A percentile compares a stretch with the other conserved stretches of the same genome.
These are phyloP conservation scores for Penicillium olsonii DNA, from an alignment of 2,329 filamentous ascomycete genomes.

Conservation along the genomic window DNA sequence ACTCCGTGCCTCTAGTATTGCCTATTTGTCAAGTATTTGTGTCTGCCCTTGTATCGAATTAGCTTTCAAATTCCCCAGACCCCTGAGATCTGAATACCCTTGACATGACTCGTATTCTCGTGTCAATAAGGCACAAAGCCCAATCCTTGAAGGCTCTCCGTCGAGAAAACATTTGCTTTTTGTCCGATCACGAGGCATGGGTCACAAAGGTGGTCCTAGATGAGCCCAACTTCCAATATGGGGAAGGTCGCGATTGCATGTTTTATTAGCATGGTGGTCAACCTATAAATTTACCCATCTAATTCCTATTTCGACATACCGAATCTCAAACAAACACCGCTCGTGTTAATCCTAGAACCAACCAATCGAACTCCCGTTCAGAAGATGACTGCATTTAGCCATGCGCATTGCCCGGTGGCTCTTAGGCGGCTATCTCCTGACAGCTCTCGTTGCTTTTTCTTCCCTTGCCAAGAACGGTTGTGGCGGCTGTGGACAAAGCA, in stretches of 20 bases:
- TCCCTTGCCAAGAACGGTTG: constrained; percentile 10
- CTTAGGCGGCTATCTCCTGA: constrained; percentile 23
- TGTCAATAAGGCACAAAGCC: constrained; percentile 18
- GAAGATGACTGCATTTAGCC: constrained; percentile 6
- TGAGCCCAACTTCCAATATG: too few species aligned
- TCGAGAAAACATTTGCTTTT: neutral
- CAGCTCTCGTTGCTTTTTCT: constrained; percentile 18
- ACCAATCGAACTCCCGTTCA: constrained; percentile 3
- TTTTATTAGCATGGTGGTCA: too few species aligned
- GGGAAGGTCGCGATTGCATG: too few species aligned
- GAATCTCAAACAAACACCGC: too few species aligned
- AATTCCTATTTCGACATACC: too few species aligned
- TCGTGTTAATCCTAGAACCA: neutral
- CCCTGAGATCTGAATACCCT: constrained; percentile 34
- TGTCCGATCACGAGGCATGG: neutral
- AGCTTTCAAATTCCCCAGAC: neutral
- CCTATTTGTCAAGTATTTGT: too few species aligned
- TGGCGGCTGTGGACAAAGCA: constrained; percentile 21
- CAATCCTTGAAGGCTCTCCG: neutral
- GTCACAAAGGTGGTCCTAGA: too few species aligned
- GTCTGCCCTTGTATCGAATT: neutral
- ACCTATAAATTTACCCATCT: too few species aligned
- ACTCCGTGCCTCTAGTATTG: too few species aligned
- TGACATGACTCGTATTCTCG: constrained; percentile 39
- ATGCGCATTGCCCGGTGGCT: constrained; percentile 5